Percentiles rank a stretch among this genome's conserved stretches.
Conservation (phyloP, 2,329 filamentous ascomycete species). For the Aspergillus ruber region DNA sequence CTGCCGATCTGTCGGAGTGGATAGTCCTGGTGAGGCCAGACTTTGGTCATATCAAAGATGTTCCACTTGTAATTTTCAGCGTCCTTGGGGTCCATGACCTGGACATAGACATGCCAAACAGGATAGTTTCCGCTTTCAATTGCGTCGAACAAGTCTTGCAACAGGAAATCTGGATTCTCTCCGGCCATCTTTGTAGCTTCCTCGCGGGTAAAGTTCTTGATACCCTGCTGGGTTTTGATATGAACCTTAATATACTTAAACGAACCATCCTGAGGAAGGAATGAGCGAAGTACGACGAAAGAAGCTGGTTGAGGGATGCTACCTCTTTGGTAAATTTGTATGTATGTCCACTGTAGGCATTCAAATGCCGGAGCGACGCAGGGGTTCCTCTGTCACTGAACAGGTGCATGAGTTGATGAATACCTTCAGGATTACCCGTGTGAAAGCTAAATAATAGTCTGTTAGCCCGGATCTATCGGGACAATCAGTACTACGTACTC, state of each 20-base stretch:
- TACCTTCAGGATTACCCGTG: slow-evolving; percentile 53
- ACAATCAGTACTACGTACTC: slow-evolving; percentile 14
- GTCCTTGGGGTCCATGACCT: slow-evolving; percentile 61
- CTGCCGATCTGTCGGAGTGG: slow-evolving; percentile 71
- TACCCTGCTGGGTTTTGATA: slow-evolving; percentile 23
- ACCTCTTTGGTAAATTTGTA: slow-evolving; percentile 55
- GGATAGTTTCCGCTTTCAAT: slow-evolving; percentile 65
- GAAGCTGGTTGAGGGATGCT: background rate
- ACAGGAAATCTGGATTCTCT: slow-evolving; percentile 71
- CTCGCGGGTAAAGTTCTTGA: slow-evolving; percentile 52
- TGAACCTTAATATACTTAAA: slow-evolving; percentile 60
- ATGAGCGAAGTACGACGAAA: background rate
- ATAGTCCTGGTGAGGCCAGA: slow-evolving; percentile 70
- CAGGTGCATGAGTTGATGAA: slow-evolving; percentile 56
- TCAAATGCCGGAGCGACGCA: slow-evolving; percentile 54
- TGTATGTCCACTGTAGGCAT: slow-evolving; percentile 59
- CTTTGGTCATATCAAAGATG: slow-evolving; percentile 74
- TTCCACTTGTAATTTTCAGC: slow-evolving; percentile 76
- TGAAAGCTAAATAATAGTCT: slow-evolving; percentile 31
- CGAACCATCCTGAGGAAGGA: slow-evolving; percentile 42
- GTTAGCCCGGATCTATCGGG: background rate
- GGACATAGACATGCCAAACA: slow-evolving; percentile 72
- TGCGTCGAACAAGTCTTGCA: slow-evolving; percentile 65
- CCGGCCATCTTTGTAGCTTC: slow-evolving; percentile 66
- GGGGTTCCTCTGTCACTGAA: slow-evolving; percentile 61